phyloP scores from a whole-genome alignment of 2,329 filamentous ascomycete species.

The Neoarthrinium moseri region DNA sequence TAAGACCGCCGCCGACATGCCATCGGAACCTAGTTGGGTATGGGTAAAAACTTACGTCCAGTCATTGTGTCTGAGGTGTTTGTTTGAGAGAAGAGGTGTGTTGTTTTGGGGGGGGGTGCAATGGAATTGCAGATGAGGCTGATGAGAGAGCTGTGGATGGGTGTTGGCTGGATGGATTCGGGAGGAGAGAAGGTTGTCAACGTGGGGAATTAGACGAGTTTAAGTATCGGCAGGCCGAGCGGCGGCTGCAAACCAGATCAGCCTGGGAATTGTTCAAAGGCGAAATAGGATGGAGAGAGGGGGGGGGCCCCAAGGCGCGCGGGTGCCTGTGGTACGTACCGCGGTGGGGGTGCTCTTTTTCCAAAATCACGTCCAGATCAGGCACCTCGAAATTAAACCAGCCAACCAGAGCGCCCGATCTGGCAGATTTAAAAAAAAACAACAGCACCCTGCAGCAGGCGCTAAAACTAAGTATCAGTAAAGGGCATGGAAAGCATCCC shows the following conservation, averaged over 20 bases:
- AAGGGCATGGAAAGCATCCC: no score
- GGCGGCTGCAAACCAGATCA: constrained; percentile 31
- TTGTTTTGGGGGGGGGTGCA: constrained; percentile 12
- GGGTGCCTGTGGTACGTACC: not conserved
- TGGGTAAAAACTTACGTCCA: constrained; percentile 35
- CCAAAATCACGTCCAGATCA: not conserved
- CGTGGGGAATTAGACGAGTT: constrained; percentile 16
- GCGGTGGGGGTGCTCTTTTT: not conserved
- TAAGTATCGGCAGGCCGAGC: constrained; percentile 15
- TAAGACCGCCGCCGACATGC: no score
- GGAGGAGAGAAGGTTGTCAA: constrained; percentile 4
- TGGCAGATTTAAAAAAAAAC: not conserved
- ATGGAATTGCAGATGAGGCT: constrained; percentile 19
- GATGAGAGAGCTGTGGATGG: constrained; percentile 13
- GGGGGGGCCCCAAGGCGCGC: not conserved
- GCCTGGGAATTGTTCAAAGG: no score
- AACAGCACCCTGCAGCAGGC: not conserved
- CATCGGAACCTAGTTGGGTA: not conserved
- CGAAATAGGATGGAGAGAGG: constrained; percentile 9
- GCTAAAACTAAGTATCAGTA: no score
- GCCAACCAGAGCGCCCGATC: constrained; percentile 1
- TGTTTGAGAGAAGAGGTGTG: constrained; percentile 11
- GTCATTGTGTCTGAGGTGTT: constrained; percentile 25
- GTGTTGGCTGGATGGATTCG: constrained; percentile 14
- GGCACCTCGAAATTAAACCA: not conserved